Percentiles rank a stretch among this genome's conserved stretches.
phyloP scores from a whole-genome alignment of 2,329 filamentous ascomycete species.

The Sclerotiophoma versabilis region DNA sequence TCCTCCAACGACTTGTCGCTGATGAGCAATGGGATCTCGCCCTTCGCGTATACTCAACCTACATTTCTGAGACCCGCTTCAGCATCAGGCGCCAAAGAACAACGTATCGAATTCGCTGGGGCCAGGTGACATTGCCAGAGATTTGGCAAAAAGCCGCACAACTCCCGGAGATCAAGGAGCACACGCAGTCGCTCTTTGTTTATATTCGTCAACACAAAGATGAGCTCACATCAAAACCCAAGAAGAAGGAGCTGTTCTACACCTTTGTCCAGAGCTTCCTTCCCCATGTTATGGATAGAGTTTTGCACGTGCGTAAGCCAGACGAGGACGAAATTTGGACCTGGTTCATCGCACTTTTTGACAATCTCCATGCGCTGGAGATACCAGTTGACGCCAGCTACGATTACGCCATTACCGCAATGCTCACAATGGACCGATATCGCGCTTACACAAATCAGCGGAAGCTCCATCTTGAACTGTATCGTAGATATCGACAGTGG shows the following conservation, averaged over 20 bases:
- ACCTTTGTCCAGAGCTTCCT: slow-evolving; percentile 39
- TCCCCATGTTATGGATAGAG: slow-evolving; percentile 35
- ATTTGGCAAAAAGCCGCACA: slow-evolving; percentile 35
- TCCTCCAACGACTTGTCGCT: slow-evolving; percentile 39
- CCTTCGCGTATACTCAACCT: slow-evolving; percentile 34
- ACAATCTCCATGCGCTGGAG: slow-evolving; percentile 24
- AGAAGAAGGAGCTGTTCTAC: slow-evolving; percentile 16
- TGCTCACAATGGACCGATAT: slow-evolving; percentile 40
- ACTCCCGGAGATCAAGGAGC: slow-evolving; percentile 35
- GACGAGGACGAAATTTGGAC: slow-evolving; percentile 38
- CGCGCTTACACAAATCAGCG: slow-evolving; percentile 34
- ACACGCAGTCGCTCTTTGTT: slow-evolving; percentile 36
- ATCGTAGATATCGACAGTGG: slow-evolving; percentile 31
- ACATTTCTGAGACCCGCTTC: slow-evolving; percentile 11
- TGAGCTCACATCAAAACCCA: slow-evolving; percentile 24
- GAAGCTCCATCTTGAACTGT: slow-evolving; percentile 38
- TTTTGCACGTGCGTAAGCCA: slow-evolving; percentile 24
- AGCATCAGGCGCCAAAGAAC: slow-evolving; percentile 8
- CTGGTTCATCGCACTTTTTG: slow-evolving; percentile 37
- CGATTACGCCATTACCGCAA: slow-evolving; percentile 34
- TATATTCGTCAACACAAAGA: slow-evolving; percentile 35
- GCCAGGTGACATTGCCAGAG: slow-evolving; percentile 16
- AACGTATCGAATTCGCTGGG: slow-evolving; percentile 11
- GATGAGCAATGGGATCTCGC: slow-evolving; percentile 48
- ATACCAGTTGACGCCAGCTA: slow-evolving; percentile 34